Conservation (phyloP, 2,329 filamentous ascomycete genomes). For the Hymenotorrendiella dingleyae region DNA sequence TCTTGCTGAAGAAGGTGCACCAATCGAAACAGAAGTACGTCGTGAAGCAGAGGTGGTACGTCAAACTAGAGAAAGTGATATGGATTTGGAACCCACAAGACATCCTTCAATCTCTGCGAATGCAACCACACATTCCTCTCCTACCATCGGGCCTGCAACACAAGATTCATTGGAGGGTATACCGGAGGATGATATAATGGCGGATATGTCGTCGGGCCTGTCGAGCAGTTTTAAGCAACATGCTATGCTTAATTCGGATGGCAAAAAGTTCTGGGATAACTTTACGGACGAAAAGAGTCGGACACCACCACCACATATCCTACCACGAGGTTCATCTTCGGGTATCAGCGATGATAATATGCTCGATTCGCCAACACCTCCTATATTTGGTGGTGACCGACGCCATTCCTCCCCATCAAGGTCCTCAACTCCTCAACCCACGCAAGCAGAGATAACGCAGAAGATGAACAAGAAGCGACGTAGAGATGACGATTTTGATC, state of each 20-base stretch:
- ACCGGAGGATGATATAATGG: conserved; percentile 63
- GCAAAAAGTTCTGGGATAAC: conserved; percentile 71
- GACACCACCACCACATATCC: conserved; percentile 45
- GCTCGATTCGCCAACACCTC: conserved; percentile 26
- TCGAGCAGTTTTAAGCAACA: conserved; percentile 72
- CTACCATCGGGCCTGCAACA: conserved; percentile 52
- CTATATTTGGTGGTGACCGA: conserved; percentile 20
- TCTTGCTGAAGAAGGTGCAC: conserved; percentile 79
- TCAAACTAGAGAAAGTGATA: conserved; percentile 87
- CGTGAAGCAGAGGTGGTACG: conserved; percentile 93
- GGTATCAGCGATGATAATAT: conserved; percentile 63
- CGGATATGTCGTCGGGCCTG: conserved; percentile 39
- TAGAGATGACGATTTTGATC: conserved; percentile 86
- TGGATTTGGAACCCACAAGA: conserved; percentile 47
- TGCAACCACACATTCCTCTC: conserved; percentile 61
- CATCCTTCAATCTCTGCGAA: conserved; percentile 42
- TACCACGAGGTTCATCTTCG: conserved; percentile 53
- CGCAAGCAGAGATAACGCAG: conserved; percentile 67
- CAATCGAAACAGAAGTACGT: conserved; percentile 80
- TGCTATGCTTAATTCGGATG: conserved; percentile 64
- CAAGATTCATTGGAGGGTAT: conserved; percentile 64
- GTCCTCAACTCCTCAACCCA: conserved; percentile 40
- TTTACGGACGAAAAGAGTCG: conserved; percentile 63
- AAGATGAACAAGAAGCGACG: conserved; percentile 79
- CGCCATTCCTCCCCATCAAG: conserved; percentile 26